Conservation (phyloP, 1,139 yeast species). For the Hyphopichia khmerensis region DNA sequence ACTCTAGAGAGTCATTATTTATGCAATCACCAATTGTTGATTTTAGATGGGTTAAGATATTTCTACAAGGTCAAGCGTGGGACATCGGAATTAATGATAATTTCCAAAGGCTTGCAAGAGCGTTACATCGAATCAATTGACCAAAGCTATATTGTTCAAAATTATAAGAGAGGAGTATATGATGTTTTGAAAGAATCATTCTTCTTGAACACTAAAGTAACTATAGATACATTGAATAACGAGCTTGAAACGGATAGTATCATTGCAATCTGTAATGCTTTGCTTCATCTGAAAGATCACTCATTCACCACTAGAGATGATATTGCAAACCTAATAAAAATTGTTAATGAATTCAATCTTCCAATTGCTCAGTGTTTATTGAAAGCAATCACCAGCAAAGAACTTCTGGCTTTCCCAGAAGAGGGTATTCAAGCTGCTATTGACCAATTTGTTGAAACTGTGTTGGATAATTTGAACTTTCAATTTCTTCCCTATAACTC, state of each 20-base stretch:
- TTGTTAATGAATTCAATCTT: constrained; percentile 52
- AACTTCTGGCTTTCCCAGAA: constrained; percentile 11
- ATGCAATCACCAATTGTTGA: constrained; percentile 13
- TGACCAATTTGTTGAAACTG: constrained; percentile 31
- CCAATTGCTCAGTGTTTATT: constrained; percentile 51
- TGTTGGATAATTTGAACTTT: constrained; percentile 47
- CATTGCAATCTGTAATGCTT: constrained; percentile 20
- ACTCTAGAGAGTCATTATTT: constrained; percentile 8
- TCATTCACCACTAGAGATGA: constrained; percentile 16
- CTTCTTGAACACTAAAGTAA: constrained; percentile 18
- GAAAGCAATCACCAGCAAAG: constrained; percentile 18
- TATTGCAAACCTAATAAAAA: constrained; percentile 14
- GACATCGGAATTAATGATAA: constrained; percentile 5
- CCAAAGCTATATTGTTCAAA: constrained; percentile 9
- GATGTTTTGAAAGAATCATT: constrained; percentile 18
- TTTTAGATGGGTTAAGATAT: constrained; percentile 13
- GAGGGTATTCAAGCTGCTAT: constrained; percentile 13
- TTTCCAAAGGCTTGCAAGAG: constrained; percentile 12
- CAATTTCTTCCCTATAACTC: constrained; percentile 34
- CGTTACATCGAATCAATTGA: constrained; percentile 6
- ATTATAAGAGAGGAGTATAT: constrained; percentile 8
- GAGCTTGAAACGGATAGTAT: constrained; percentile 19
- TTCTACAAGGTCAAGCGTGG: constrained; percentile 8
- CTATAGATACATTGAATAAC: constrained; percentile 22
- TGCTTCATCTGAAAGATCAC: constrained; percentile 10